Conservation (phyloP, 768 basidiomycete species). For the Plicaturopsis crispa region DNA sequence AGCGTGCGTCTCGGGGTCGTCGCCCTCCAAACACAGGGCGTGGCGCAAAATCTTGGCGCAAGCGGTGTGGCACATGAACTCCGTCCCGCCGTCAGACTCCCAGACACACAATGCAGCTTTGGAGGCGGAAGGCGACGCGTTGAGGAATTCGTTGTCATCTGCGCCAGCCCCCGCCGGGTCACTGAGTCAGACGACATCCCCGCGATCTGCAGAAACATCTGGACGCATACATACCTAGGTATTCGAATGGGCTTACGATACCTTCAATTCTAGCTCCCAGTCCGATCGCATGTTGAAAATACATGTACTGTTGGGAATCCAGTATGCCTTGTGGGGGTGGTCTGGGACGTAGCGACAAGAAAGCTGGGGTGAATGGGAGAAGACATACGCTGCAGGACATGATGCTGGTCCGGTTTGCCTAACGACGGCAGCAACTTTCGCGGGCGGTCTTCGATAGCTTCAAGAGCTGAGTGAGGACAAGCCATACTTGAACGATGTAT, state of each 20-base stretch:
- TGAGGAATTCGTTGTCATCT: conserved; percentile 3
- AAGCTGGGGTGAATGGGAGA: conserved; percentile 17
- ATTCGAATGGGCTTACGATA: no score
- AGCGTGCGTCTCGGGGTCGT: conserved; percentile 1
- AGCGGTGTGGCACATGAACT: conserved; percentile 13
- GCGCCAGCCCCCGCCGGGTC: background rate
- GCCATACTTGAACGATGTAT: no score
- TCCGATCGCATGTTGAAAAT: conserved; percentile 10
- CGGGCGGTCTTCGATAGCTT: no score
- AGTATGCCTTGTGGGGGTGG: conserved; percentile 14
- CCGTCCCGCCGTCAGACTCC: conserved; percentile 9
- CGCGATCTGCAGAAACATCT: conserved; percentile 1
- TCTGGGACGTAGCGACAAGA: conserved; percentile 8
- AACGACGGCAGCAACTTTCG: no score
- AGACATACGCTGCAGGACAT: conserved; percentile 20
- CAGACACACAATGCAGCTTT: conserved; percentile 6
- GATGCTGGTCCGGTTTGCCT: no score
- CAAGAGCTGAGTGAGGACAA: no score
- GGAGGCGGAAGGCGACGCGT: background rate
- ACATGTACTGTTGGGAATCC: conserved; percentile 8
- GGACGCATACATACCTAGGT: conserved; percentile 1
- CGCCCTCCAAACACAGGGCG: conserved; percentile 8
- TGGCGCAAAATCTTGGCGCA: conserved; percentile 16
- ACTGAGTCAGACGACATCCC: background rate
- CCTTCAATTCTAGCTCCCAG: no score